A percentile compares a stretch with the other conserved stretches of the same genome.
Conservation (phyloP, 768 basidiomycete genomes). For the Lactifluus piperatus region DNA sequence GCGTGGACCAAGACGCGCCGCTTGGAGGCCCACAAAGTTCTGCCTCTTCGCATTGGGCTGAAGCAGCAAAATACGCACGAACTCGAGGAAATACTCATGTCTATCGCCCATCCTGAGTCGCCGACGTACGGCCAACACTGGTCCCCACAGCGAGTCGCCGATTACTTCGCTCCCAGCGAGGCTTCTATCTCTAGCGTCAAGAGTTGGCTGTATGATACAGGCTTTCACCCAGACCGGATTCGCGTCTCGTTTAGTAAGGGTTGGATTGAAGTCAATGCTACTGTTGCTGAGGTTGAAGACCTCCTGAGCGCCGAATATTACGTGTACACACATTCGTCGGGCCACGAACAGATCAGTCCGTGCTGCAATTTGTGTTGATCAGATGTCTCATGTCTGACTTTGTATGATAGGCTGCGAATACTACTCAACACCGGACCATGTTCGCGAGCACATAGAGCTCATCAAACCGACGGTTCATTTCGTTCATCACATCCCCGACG, state of each 20-base stretch:
- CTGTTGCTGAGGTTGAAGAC: constrained; percentile 35
- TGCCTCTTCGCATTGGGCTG: constrained; percentile 41
- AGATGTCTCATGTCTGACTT: neutral
- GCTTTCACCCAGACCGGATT: constrained; percentile 31
- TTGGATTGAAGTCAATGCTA: constrained; percentile 36
- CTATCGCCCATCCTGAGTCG: constrained; percentile 38
- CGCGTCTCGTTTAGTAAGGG: constrained; percentile 28
- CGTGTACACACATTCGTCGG: constrained; percentile 33
- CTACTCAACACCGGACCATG: constrained; percentile 34
- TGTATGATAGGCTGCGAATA: constrained; percentile 28
- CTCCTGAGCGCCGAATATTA: constrained; percentile 37
- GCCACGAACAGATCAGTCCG: constrained; percentile 31
- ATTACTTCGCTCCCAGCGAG: constrained; percentile 35
- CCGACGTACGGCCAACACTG: constrained; percentile 40
- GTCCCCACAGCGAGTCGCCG: constrained; percentile 31
- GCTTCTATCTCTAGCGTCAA: constrained; percentile 32
- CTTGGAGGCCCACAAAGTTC: constrained; percentile 25
- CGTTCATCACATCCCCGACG: constrained; percentile 18
- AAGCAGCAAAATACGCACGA: constrained; percentile 34
- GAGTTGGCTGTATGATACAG: constrained; percentile 33
- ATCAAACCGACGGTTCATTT: constrained; percentile 40
- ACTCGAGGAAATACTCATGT: constrained; percentile 34
- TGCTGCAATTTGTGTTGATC: neutral
- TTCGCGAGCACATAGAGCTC: constrained; percentile 34
- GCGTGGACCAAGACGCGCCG: constrained; percentile 29